Evolutionary conservation across 352 stramenopile species (phyloP).

Genomic region (Globisporangium nagaii): DNA sequence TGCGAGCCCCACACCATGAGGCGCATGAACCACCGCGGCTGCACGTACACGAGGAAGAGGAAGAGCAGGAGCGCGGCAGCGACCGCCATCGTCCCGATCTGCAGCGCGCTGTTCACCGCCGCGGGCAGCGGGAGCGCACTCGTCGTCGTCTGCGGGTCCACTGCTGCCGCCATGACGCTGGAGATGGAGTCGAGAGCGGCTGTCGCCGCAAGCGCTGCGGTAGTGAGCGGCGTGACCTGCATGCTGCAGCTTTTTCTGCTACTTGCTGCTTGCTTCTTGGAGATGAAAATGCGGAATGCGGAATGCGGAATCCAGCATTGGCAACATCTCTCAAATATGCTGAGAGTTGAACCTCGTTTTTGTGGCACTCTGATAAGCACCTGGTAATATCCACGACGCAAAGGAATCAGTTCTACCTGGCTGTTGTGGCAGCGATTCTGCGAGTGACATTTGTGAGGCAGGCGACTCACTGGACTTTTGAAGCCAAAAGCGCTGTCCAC

Average conservation of each 20-base stretch:
- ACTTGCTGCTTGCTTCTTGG: background rate
- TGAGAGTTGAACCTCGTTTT: too few relatives aligned
- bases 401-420: too few relatives aligned
- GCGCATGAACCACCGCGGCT: slow-evolving; percentile 64
- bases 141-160: background rate
- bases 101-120: slow-evolving; percentile 4
- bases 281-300: slow-evolving; percentile 2
- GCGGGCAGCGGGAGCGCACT: background rate
- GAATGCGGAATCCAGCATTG: too few relatives aligned
- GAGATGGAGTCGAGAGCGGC: background rate
- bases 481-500: too few relatives aligned
- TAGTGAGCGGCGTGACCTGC: background rate
- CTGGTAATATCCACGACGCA: too few relatives aligned
- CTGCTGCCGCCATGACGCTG: background rate
- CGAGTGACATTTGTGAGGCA: background rate
- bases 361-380: too few relatives aligned
- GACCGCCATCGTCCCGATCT: slow-evolving; percentile 6
- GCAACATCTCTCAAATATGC: too few relatives aligned
- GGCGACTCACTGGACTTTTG: background rate
- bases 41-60: slow-evolving; percentile 56
- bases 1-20: slow-evolving; percentile 62
- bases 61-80: slow-evolving; percentile 12
- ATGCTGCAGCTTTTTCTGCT: background rate
- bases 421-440: background rate
- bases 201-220: background rate